Conservation (phyloP, 805 yeast species). For the Candida germanica region DNA sequence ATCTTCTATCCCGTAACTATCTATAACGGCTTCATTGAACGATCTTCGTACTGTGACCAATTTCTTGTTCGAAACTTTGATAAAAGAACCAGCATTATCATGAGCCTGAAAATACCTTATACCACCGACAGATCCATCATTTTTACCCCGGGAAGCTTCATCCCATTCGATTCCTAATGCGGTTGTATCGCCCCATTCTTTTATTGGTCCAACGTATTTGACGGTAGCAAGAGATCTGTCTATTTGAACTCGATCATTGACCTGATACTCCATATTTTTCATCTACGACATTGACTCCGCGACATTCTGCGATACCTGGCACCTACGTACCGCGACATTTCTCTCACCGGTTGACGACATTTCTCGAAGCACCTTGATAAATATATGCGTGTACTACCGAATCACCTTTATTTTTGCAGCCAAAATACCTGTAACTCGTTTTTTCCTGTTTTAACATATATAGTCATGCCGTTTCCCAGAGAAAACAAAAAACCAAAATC, state of each 20-base stretch:
- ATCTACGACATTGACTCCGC: too few species aligned
- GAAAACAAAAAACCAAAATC: too few species aligned
- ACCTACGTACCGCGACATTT: too few species aligned
- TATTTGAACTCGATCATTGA: constrained; percentile 21
- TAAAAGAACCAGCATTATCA: constrained; percentile 58
- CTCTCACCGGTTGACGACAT: too few species aligned
- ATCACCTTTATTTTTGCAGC: too few species aligned
- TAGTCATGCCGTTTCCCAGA: too few species aligned
- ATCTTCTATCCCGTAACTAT: constrained; percentile 23
- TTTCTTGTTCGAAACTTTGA: constrained; percentile 43
- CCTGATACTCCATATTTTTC: too few species aligned
- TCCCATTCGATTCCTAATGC: constrained; percentile 93
- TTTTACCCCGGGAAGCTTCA: constrained; percentile 61
- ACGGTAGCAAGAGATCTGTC: constrained; percentile 61
- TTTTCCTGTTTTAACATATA: too few species aligned
- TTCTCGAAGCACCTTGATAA: too few species aligned
- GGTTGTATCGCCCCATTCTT: constrained; percentile 52
- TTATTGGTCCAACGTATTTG: constrained; percentile 54
- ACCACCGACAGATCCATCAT: constrained; percentile 60
- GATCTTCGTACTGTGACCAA: constrained; percentile 22
- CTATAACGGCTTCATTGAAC: constrained; percentile 49
- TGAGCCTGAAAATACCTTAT: constrained; percentile 49
- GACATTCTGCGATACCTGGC: too few species aligned
- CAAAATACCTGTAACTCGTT: too few species aligned
- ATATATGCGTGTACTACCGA: too few species aligned